Conservation (phyloP, 2,329 filamentous ascomycete species). For the Penicillium sumatraense region DNA sequence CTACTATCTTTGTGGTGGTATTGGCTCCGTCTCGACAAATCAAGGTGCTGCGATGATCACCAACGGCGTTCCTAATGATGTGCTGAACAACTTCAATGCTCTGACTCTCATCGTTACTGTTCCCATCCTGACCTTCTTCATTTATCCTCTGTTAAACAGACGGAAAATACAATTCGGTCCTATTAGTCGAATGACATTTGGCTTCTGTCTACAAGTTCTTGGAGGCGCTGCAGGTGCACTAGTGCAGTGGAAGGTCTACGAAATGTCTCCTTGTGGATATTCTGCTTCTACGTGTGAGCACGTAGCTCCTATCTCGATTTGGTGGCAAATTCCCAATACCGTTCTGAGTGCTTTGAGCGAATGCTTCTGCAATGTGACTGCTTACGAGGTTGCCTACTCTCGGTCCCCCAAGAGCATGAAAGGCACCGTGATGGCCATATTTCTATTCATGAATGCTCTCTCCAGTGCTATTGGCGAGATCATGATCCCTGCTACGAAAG, state of each 20-base stretch:
- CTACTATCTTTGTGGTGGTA: conserved; percentile 50
- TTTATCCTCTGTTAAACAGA: conserved; percentile 37
- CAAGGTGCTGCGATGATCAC: conserved; percentile 55
- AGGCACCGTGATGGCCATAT: conserved; percentile 46
- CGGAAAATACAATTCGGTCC: conserved; percentile 53
- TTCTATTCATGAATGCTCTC: conserved; percentile 47
- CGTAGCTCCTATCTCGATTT: conserved; percentile 47
- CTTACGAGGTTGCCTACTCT: conserved; percentile 52
- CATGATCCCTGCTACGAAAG: conserved; percentile 49
- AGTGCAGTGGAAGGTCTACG: conserved; percentile 53
- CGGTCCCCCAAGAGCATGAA: conserved; percentile 49
- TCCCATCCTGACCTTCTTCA: neutral
- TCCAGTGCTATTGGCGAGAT: conserved; percentile 48
- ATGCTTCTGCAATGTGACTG: conserved; percentile 50
- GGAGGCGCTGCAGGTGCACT: conserved; percentile 45
- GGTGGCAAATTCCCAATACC: conserved; percentile 48
- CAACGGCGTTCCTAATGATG: conserved; percentile 43
- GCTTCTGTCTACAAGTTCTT: conserved; percentile 55
- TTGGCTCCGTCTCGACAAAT: conserved; percentile 56
- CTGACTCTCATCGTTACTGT: neutral
- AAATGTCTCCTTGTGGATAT: conserved; percentile 50
- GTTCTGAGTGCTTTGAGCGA: conserved; percentile 45
- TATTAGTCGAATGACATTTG: conserved; percentile 56
- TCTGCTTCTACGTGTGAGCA: conserved; percentile 44
- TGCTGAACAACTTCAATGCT: neutral